phyloP scores from a whole-genome alignment of 2,329 filamentous ascomycete species.

The Aspergillus sp. region DNA sequence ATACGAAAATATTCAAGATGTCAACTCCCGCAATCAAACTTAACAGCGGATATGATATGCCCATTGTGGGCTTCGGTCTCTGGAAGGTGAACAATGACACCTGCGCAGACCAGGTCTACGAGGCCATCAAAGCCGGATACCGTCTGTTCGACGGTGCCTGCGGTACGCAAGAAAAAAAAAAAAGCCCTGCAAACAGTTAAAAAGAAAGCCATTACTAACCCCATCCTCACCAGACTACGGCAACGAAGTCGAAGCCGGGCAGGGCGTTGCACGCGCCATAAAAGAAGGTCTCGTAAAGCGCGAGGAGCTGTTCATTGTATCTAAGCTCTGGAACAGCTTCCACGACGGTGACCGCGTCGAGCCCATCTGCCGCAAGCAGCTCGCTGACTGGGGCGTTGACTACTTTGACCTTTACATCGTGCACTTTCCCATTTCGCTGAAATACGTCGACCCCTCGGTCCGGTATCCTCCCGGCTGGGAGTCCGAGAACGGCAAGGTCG shows the following conservation, averaged over 20 bases:
- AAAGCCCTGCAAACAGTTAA: not conserved
- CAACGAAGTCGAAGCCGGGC: constrained; percentile 75
- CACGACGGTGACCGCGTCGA: constrained; percentile 77
- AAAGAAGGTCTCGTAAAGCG: constrained; percentile 78
- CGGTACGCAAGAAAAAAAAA: constrained; percentile 38
- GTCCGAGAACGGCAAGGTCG: constrained; percentile 62
- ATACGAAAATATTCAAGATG: constrained; percentile 13
- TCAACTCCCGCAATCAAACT: constrained; percentile 19
- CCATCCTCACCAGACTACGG: constrained; percentile 64
- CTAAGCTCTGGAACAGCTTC: constrained; percentile 92
- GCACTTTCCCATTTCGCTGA: constrained; percentile 84
- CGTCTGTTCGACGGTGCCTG: constrained; percentile 62
- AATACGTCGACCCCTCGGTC: constrained; percentile 77
- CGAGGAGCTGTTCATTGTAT: constrained; percentile 86
- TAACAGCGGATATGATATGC: constrained; percentile 39
- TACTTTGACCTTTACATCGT: constrained; percentile 90
- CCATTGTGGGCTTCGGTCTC: constrained; percentile 52
- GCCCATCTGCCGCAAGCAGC: constrained; percentile 72
- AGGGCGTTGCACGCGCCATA: constrained; percentile 77
- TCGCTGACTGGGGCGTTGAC: constrained; percentile 78
- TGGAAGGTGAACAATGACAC: constrained; percentile 80
- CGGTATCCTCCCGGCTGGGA: constrained; percentile 80
- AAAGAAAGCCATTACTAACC: not conserved
- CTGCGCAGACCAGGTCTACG: constrained; percentile 75
- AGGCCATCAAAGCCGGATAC: constrained; percentile 64